Base-by-base conservation (phyloP, 23 red algal species). In the Gracilaria gracilis region DNA sequence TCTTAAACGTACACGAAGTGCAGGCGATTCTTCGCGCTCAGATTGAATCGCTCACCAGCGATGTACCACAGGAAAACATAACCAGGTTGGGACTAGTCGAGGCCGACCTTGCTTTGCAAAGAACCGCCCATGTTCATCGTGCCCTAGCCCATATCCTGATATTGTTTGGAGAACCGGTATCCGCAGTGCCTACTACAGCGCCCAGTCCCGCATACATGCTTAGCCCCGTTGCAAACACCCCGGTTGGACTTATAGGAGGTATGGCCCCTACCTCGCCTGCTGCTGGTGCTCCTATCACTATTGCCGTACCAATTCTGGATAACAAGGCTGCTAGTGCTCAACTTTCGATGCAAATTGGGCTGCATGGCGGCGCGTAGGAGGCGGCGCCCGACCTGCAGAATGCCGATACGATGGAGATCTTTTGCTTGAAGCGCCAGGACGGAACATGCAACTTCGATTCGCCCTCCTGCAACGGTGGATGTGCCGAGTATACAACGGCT, bases 221-320 rank as follows among this genome's bases (percentile, higher is more conserved):
- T 23, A 77, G 67, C 21, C 86, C 87, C 57, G 39, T 81, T 11
- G 87, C 87, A 9, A 81, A 47, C 57, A 90, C 87, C 9, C 87
- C 87, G 35, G 32, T 90, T 7, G 76, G 74, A 0, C 37, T 75
- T 17, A 34, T 90, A 23, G 82, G 53, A 1, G 87, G 87, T 59
- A 74, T 80, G 9, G 87, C 87, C 6, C 73, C 58, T 19, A 90
- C 67, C 7, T 64, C 82, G 34, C 59, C 64, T 24, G 65, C 87
- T 8, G 87, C 59, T 19, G 74, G 74, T 36, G 87, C 71, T 2
- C 71, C 87, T 13, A 90, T 90, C 19, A 90, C 87, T 29, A 80
- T 90, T 69, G 72, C 87, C 27, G 87, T 90, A 28, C 87, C 87
- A 17, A 90, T 51, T 57, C 86, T 75, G 37, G 87, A 90, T 64